Conservation (phyloP, 345 rosid species). For the Mangifera indica region DNA sequence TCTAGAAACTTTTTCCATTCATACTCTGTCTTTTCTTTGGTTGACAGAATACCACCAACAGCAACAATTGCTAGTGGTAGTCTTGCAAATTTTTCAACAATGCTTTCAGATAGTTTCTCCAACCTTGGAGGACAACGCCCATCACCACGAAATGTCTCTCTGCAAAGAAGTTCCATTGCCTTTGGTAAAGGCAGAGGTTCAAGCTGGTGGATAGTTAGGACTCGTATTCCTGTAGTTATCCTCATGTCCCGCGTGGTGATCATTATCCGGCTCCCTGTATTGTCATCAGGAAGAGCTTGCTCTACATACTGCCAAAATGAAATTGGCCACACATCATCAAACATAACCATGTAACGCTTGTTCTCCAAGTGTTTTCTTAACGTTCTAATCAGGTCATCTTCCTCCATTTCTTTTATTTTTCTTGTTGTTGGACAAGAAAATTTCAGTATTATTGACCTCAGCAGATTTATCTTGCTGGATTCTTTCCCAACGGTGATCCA, state of each 20-base stretch:
- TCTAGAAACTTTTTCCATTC: slow-evolving; percentile 20
- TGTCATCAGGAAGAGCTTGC: slow-evolving; percentile 5
- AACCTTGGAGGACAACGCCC: slow-evolving; percentile 8
- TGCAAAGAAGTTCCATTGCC: slow-evolving; percentile 12
- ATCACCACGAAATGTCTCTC: slow-evolving; percentile 11
- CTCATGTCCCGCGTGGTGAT: slow-evolving; percentile 1
- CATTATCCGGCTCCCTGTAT: background rate
- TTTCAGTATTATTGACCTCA: background rate
- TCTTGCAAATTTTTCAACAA: slow-evolving; percentile 23
- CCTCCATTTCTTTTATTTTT: background rate
- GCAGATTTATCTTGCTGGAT: background rate
- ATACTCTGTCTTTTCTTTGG: background rate
- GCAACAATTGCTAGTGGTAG: slow-evolving; percentile 19
- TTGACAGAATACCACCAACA: slow-evolving; percentile 8
- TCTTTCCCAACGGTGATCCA: slow-evolving; percentile 9
- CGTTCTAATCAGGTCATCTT: background rate
- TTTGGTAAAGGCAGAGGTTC: background rate
- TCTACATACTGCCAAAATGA: background rate
- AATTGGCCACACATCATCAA: slow-evolving; percentile 20
- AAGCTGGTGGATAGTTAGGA: background rate
- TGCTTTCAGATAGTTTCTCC: slow-evolving; percentile 1
- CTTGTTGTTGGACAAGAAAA: background rate
- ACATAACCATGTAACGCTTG: slow-evolving; percentile 7
- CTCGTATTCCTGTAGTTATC: too few relatives aligned
- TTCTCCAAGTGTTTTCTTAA: background rate